Conservation (phyloP, 1,139 yeast species). For the Saccharomyces hybrid region DNA sequence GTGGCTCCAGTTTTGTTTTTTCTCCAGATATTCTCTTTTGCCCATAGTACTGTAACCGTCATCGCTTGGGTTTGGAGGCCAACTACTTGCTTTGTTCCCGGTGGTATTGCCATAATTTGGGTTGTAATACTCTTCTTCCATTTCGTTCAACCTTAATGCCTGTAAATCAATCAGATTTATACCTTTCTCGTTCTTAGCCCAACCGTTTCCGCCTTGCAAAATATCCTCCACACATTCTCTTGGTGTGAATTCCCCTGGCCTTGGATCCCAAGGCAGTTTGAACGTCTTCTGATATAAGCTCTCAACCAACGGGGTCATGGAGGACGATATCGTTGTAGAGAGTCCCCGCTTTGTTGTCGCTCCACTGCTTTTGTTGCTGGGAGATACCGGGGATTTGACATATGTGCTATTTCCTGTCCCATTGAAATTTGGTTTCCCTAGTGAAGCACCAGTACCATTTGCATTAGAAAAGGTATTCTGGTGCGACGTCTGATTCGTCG, state of each 20-base stretch:
- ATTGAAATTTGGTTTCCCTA: background rate
- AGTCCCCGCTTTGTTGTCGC: constrained; percentile 6
- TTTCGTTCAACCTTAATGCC: constrained; percentile 22
- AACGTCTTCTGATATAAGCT: constrained; percentile 54
- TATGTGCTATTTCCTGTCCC: background rate
- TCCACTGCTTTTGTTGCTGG: background rate
- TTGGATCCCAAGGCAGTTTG: constrained; percentile 72
- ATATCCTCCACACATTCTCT: constrained; percentile 70
- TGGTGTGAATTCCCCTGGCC: constrained; percentile 68
- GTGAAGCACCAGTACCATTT: constrained; percentile 3
- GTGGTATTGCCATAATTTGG: background rate
- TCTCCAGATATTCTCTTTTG: constrained; percentile 15
- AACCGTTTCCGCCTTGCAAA: constrained; percentile 66
- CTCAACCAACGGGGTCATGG: constrained; percentile 42
- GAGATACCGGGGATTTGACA: background rate
- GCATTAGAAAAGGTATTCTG: constrained; percentile 3
- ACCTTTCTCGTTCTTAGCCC: constrained; percentile 45
- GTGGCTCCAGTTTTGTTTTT: constrained; percentile 9
- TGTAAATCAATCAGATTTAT: constrained; percentile 40
- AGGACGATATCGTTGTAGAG: constrained; percentile 15
- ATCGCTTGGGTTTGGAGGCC: background rate
- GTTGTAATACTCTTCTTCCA: constrained; percentile 17
- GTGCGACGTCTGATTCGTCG: constrained; percentile 12
- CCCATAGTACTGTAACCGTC: constrained; percentile 13
- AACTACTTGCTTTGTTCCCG: background rate